Evolutionary conservation across 352 stramenopile genomes (phyloP).

Genomic region (Globisporangium mamillatum): DNA sequence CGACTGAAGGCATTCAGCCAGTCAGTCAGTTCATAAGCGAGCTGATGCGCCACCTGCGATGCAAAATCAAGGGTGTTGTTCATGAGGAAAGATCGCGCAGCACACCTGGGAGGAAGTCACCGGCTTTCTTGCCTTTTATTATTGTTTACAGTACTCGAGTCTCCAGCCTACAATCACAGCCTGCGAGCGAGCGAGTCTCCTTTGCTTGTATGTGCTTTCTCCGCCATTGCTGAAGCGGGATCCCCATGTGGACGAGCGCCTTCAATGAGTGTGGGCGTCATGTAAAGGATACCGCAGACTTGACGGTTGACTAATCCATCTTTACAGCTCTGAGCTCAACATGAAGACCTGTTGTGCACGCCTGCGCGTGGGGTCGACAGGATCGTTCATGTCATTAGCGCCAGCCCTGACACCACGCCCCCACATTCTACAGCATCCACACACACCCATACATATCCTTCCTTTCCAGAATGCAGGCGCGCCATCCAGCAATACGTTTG

Average conservation of each 20-base stretch:
- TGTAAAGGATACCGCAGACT: background rate
- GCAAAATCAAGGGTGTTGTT: background rate
- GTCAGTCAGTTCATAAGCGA: background rate
- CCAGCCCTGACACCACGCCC: background rate
- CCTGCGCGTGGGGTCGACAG: background rate
- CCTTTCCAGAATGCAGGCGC: background rate
- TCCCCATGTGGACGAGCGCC: background rate
- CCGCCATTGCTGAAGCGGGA: background rate
- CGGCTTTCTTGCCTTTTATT: background rate
- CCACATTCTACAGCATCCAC: background rate
- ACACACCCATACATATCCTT: background rate
- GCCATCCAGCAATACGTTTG: background rate
- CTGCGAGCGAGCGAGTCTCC: background rate
- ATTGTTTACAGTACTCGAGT: background rate
- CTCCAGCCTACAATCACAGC: background rate
- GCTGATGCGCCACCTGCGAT: background rate
- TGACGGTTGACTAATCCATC: background rate
- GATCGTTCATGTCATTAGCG: background rate
- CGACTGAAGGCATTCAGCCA: background rate
- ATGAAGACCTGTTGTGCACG: background rate
- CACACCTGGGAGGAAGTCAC: background rate
- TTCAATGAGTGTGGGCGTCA: background rate
- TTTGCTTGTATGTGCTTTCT: background rate
- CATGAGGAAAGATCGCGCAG: background rate
- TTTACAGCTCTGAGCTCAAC: background rate